Conservation (phyloP, 306 rosid genomes). For the Comarum palustre region DNA sequence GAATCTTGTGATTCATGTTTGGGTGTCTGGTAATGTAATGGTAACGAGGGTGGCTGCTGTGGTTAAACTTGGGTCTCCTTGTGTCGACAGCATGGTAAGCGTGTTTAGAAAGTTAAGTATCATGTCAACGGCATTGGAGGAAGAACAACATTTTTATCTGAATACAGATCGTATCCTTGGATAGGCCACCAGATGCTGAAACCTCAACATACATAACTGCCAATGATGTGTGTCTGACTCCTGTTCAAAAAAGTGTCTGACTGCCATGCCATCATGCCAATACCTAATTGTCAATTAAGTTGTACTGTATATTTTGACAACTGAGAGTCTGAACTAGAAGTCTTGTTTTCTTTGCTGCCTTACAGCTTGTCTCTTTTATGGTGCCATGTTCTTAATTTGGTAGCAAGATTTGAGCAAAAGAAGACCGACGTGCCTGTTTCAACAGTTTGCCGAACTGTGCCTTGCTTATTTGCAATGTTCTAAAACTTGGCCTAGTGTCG, state of each 20-base stretch:
- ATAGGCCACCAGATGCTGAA: neutral
- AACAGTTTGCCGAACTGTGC: conserved; percentile 38
- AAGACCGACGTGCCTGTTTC: conserved; percentile 35
- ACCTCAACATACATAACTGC: neutral
- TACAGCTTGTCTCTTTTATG: too few species aligned
- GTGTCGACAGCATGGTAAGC: neutral
- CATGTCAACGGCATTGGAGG: neutral
- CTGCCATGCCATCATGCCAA: neutral
- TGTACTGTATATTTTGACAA: too few species aligned
- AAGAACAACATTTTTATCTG: neutral
- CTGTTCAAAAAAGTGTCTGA: too few species aligned
- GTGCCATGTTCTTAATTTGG: neutral
- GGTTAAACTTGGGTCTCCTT: neutral
- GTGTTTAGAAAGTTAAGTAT: neutral
- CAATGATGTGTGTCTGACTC: neutral
- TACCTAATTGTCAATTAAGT: neutral
- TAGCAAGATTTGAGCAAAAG: neutral
- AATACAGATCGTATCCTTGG: neutral
- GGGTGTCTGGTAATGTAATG: neutral
- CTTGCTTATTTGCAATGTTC: conserved; percentile 34
- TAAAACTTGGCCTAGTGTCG: too few species aligned
- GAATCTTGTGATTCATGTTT: neutral
- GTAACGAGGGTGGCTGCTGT: neutral
- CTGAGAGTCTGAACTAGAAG: neutral
- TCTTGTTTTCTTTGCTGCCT: neutral